A percentile compares a stretch with the other conserved stretches of the same genome.
phyloP scores from a whole-genome alignment of 768 basidiomycete species.

The Suillus occidentalis region DNA sequence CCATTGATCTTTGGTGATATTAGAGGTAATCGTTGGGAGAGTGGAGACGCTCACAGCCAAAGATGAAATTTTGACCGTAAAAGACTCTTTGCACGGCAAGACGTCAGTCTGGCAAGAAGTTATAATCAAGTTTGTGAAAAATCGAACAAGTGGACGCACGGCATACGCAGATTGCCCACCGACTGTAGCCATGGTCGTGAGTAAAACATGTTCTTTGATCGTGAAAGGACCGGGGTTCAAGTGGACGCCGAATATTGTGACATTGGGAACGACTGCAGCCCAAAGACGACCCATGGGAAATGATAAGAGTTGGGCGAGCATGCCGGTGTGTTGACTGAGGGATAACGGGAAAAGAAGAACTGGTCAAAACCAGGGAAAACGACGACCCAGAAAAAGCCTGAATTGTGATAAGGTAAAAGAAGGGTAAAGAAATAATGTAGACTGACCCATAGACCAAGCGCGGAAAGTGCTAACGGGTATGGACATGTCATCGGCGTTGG shows the following conservation, averaged over 20 bases:
- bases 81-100: conserved; percentile 46
- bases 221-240: conserved; percentile 46
- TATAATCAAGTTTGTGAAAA: conserved; percentile 15
- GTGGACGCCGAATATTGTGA: conserved; percentile 27
- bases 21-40: background rate
- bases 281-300: conserved; percentile 43
- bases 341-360: conserved; percentile 68
- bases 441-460: conserved; percentile 37
- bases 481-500: conserved; percentile 46
- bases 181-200: conserved; percentile 68
- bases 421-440: background rate
- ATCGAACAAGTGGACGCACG: background rate
- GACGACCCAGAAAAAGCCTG: conserved; percentile 51
- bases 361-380: conserved; percentile 68
- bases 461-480: conserved; percentile 39
- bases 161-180: conserved; percentile 13
- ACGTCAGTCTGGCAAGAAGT: conserved; percentile 38
- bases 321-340: conserved; percentile 28
- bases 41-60: conserved; percentile 24
- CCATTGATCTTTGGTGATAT: conserved; percentile 9
- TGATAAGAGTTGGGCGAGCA: conserved; percentile 45
- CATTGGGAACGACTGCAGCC: conserved; percentile 51
- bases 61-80: conserved; percentile 40
- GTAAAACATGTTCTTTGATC: conserved; percentile 68
- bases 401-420: background rate